Evolutionary conservation across 805 yeast genomes (phyloP), one percentile per base, ranked within the genome.

Genomic region (Sungouiozyma ichnusensis): DNA sequence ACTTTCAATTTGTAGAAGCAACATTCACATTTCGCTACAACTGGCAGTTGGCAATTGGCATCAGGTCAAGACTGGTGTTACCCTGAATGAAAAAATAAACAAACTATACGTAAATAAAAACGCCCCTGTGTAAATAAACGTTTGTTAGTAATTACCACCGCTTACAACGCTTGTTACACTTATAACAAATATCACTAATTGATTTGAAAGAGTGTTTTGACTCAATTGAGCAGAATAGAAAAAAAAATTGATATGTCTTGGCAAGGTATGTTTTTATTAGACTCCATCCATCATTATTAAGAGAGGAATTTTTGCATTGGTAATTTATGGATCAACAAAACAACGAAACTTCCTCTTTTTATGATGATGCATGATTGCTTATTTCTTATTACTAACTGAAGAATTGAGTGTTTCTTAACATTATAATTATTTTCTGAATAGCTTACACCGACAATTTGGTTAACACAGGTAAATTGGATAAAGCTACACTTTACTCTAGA

Each of bases 361-460:
- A 3, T 35, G 29, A 7, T 19, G 37, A 19, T 16, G 14, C 29
- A 19, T 16, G 15, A 15, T 19, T 18, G 19, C 15, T 14, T 31
- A 18, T 37, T 17, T 31, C 15, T 11, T 17, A 15, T 16, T 3
- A 18, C 16, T 34, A n/a, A n/a, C n/a, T n/a, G n/a, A n/a, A n/a
- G n/a, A n/a, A n/a, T n/a, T n/a, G n/a, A n/a, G n/a, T n/a, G n/a
- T n/a, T n/a, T n/a, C n/a, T n/a, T n/a, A n/a, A n/a, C n/a, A n/a
- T n/a, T n/a, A n/a, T n/a, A n/a, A n/a, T n/a, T n/a, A n/a, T n/a
- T n/a, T n/a, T n/a, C n/a, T 20, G 18, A 35, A 33, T 33, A 87
- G 97, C 97, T 46, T 92, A 92, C 74, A 87, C 96, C 42, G 97
- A 92, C 63, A 90, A 87, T 68, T 78, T 92, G 53, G 68, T 83